phyloP scores from a whole-genome alignment of 2,329 filamentous ascomycete genomes.

The Penicillium sp. region DNA sequence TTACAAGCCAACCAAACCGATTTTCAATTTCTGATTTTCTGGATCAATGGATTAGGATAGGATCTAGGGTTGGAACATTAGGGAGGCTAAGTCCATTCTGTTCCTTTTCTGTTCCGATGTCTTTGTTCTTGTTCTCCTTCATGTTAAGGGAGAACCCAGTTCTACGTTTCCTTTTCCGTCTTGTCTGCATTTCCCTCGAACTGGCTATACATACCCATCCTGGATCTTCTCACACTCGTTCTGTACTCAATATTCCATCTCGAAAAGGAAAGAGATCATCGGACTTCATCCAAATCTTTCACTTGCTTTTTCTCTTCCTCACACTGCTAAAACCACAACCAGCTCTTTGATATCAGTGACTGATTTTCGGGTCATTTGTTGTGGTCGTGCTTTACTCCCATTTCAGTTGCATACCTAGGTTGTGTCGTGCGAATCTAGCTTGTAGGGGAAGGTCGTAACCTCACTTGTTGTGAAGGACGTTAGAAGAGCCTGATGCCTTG shows the following conservation, averaged over 20 bases:
- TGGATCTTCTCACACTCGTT: constrained; percentile 1
- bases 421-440: background rate
- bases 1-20: constrained; percentile 1
- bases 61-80: background rate
- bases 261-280: background rate
- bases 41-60: background rate
- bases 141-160: no score
- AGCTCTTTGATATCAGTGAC: no score
- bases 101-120: background rate
- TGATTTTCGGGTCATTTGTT: background rate
- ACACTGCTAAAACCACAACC: background rate
- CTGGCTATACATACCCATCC: constrained; percentile 1
- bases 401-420: background rate
- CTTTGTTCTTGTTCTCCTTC: background rate
- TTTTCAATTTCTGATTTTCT: background rate
- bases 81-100: background rate
- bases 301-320: background rate
- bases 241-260: background rate
- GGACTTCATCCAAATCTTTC: background rate
- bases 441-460: background rate
- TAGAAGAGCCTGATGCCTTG: background rate
- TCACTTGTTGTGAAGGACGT: background rate
- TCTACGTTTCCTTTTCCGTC: background rate
- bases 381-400: no score
- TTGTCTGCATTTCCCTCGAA: background rate